These are phyloP conservation scores for Pleurotus sapidus DNA, from an alignment of 768 basidiomycete species.

Conservation along the genomic window DNA sequence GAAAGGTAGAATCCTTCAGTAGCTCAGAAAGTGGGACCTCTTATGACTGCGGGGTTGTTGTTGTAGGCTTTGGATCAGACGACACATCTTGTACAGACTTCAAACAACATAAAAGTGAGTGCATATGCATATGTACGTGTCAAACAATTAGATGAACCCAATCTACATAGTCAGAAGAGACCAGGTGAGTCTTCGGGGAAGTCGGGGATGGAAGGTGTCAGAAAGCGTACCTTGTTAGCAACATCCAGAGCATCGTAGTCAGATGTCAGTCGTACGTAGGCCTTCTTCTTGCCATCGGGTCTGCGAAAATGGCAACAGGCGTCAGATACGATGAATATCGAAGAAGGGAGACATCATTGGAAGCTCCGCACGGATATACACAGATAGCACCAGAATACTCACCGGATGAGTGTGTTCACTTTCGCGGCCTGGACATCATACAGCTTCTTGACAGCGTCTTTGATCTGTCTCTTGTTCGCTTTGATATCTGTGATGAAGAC, in stretches of 20 bases:
- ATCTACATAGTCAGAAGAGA: conserved; percentile 48
- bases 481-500: conserved; percentile 97
- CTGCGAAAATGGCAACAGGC: conserved; percentile 30
- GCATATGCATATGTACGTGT: background rate
- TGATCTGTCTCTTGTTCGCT: conserved; percentile 98
- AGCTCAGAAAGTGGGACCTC: too few relatives aligned
- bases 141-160: conserved; percentile 77
- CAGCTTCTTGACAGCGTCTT: conserved; percentile 98
- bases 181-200: background rate
- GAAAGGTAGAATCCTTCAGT: too few relatives aligned
- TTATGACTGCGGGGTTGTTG: too few relatives aligned
- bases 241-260: conserved; percentile 97
- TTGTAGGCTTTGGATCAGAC: too few relatives aligned
- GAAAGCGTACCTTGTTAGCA: conserved; percentile 84
- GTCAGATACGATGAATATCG: background rate
- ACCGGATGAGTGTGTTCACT: conserved; percentile 99
- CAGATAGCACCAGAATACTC: conserved; percentile 20
- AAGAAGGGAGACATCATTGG: background rate
- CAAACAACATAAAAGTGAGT: background rate
- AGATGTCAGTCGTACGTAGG: conserved; percentile 92
- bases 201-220: background rate
- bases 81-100: background rate
- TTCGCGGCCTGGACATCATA: conserved; percentile 96
- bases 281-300: conserved; percentile 99
- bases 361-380: background rate